Conservation (phyloP, 495 filamentous ascomycete species). For the Neurospora sp. region DNA sequence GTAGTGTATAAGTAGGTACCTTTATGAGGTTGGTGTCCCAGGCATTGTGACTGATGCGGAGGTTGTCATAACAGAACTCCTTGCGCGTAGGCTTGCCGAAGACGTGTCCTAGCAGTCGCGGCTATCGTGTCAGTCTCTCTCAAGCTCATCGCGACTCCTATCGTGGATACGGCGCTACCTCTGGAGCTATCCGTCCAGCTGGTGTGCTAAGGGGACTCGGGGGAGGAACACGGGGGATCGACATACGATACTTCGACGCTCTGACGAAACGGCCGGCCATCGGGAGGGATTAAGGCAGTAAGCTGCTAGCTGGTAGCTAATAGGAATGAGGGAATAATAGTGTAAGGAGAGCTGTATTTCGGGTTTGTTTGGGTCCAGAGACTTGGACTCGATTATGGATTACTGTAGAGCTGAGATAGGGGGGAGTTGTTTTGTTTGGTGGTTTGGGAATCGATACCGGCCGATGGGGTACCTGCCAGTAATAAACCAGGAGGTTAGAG, state of each 20-base stretch:
- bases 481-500: neutral
- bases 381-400: neutral
- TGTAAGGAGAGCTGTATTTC: neutral
- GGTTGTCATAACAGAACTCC: constrained; percentile 92
- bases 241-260: constrained; percentile 95
- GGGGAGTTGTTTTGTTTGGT: neutral
- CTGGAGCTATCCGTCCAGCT: constrained; percentile 6
- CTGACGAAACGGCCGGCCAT: constrained; percentile 98
- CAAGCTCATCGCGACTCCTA: constrained; percentile 13
- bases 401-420: neutral
- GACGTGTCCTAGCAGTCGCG: constrained; percentile 67
- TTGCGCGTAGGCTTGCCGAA: constrained; percentile 90
- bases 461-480: neutral
- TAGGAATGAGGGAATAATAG: neutral
- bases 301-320: neutral
- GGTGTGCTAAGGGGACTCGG: constrained; percentile 10
- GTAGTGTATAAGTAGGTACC: constrained; percentile 32
- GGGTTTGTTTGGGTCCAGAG: neutral
- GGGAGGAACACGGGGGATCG: constrained; percentile 10
- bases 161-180: constrained; percentile 3
- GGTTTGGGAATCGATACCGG: neutral
- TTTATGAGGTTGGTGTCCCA: constrained; percentile 99
- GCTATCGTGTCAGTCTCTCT: constrained; percentile 13
- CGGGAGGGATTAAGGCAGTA: constrained; percentile 3
- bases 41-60: constrained; percentile 88